Evolutionary conservation across 345 rosid genomes (phyloP).

Genomic region (Erysimum cheiranthoides): DNA sequence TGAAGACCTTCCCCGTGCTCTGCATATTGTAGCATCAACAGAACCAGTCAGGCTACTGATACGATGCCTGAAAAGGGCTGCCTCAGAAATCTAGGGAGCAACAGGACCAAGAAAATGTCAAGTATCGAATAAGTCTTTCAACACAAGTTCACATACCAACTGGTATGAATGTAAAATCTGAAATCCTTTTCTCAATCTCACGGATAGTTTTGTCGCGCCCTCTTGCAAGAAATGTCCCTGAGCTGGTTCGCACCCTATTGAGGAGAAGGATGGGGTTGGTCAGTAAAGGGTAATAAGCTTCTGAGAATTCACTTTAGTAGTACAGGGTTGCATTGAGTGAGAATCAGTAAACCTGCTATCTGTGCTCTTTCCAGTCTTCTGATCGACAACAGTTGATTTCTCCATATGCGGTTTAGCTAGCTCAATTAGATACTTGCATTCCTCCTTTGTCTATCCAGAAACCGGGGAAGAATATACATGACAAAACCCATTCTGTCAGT

Average conservation of each 20-base stretch:
- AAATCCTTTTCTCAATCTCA: constrained; percentile 81
- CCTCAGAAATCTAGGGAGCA: constrained; percentile 21
- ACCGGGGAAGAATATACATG: not conserved
- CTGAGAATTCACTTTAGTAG: not conserved
- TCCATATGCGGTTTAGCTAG: constrained; percentile 85
- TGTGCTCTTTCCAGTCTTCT: constrained; percentile 80
- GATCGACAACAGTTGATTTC: constrained; percentile 87
- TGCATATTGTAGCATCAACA: constrained; percentile 45
- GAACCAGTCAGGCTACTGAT: constrained; percentile 1
- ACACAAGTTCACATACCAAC: constrained; percentile 55
- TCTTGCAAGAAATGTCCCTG: constrained; percentile 82
- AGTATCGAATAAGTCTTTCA: not conserved
- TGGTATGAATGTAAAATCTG: constrained; percentile 91
- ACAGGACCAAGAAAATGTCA: constrained; percentile 2
- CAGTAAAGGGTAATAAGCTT: constrained; percentile 11
- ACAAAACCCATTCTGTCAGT: not conserved
- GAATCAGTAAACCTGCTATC: constrained; percentile 73
- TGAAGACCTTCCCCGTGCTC: constrained; percentile 98
- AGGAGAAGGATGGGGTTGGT: constrained; percentile 21
- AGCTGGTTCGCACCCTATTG: constrained; percentile 86
- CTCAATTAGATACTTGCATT: constrained; percentile 76
- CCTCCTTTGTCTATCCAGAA: constrained; percentile 68
- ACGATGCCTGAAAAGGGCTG: not conserved
- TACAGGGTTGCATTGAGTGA: not conserved
- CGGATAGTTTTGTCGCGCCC: constrained; percentile 77